Evolutionary conservation across 495 filamentous ascomycete genomes (phyloP), one percentile per base, ranked within the genome.

Genomic region (Hypoxylon fragiforme): DNA sequence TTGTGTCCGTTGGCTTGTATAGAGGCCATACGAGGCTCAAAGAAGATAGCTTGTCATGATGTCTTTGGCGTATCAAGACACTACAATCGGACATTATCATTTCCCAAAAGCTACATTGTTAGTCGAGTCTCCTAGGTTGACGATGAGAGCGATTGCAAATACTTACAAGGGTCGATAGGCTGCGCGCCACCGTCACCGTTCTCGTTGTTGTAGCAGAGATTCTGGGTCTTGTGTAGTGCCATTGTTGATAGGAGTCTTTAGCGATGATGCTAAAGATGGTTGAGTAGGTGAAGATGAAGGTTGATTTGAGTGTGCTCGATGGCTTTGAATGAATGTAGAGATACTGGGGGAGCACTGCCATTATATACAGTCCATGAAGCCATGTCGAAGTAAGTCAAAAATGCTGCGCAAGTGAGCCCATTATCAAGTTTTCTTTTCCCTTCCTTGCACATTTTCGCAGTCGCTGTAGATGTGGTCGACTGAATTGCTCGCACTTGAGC

Each of bases 131-230:
- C 12, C 8, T 9, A 14, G 1, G 24, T 0, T 2, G 22, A 32
- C n/a, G n/a, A n/a, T n/a, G n/a, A n/a, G 2, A 7, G 0, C 6
- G 1, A 1, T 16, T 7, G 30, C 6, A 20, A 14, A 22, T 40
- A 54, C 44, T 0, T 31, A 59, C 55, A 4, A n/a, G 55, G 55
- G 13, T 59, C 55, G 15, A 57, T 42, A 21, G 54, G 54, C 0
- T 51, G 42, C 3, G 47, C 35, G 11, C 30, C 16, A 16, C 16
- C 5, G 13, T 15, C 0, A n/a, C 3, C 16, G 6, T 43, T 22
- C 11, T 12, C 2, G 11, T 47, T 47, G 14, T 12, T 9, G 7
- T 30, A 28, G 5, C n/a, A 26, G n/a, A 1, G 9, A 21, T 34
- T 44, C 14, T 44, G 13, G 1, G 22, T 18, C 19, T 47, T 38